Base-by-base conservation (phyloP, 2,329 filamentous ascomycete species). In the Penicillium sp. region DNA sequence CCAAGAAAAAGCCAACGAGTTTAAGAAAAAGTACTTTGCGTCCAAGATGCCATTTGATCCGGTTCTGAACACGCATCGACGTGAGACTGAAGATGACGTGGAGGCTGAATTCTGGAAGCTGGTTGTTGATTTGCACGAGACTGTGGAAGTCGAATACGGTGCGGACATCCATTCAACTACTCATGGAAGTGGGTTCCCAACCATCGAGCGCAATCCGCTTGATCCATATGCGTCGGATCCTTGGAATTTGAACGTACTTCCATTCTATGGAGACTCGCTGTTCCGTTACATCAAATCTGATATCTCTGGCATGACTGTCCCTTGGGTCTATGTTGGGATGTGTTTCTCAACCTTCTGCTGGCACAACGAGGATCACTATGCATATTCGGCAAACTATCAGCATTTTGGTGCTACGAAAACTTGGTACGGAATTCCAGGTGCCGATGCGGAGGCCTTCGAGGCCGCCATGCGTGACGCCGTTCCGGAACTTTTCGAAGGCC, bases 311-410 rank as follows among this genome's bases (percentile, higher is more conserved):
- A 99, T 99, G 94, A 99, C 94, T 0, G 93, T 99, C 7, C 94
- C 94, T 0, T 99, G 94, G 94, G 85, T 99, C 3, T 99, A 99
- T 69, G 94, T 99, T 4, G 94, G 94, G 58, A 99, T 99, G 94
- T 95, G 96, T 36, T 99, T 99, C 71, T 99, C 94, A 0, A 97
- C 94, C 0, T 99, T 99, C 69, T 99, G 94, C 74, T 99, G 94
- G 94, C 94, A 99, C 71, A 97, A 96, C 60, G 94, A 99, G 68
- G 94, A 99, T 67, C 94, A 99, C 69, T 97, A 96, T 70, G 88
- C 94, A 2, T 99, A 97, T 70, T 99, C 94, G 0, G 89, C 94
- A 48, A 99, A 99, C 63, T 99, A 97, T 66, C 94, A 99, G 71
- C 94, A 99, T 67, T 96, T 99, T 66, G 94, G 94, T 9, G 91